These are phyloP conservation scores for Hemileccinum rubropunctum DNA, from an alignment of 768 basidiomycete species.

Conservation along the genomic window DNA sequence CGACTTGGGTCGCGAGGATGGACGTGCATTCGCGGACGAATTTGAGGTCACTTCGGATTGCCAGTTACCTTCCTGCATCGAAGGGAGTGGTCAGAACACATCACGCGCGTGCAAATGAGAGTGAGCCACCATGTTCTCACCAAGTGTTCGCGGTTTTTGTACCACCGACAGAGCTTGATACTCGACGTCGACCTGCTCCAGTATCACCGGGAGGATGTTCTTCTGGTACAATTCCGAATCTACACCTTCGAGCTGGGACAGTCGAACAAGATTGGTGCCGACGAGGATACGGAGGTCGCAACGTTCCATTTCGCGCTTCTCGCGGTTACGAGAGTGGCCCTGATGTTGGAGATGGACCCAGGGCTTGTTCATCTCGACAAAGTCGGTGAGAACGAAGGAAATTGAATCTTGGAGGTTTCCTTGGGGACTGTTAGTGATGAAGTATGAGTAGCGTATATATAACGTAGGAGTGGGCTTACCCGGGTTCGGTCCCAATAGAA, in stretches of 20 bases:
- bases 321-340: constrained; percentile 94
- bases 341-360: constrained; percentile 99
- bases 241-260: constrained; percentile 94
- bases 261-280: constrained; percentile 94
- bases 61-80: constrained; percentile 79
- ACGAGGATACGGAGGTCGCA: constrained; percentile 94
- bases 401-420: constrained; percentile 96
- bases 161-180: constrained; percentile 89
- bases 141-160: constrained; percentile 77
- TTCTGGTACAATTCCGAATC: constrained; percentile 88
- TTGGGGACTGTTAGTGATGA: constrained; percentile 51
- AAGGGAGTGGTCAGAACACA: constrained; percentile 2
- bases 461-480: constrained; percentile 48
- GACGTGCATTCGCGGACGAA: constrained; percentile 93
- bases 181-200: constrained; percentile 96
- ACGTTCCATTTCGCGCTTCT: constrained; percentile 96
- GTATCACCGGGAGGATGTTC: constrained; percentile 84
- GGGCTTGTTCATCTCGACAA: constrained; percentile 99
- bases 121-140: constrained; percentile 34
- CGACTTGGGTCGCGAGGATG: constrained; percentile 90
- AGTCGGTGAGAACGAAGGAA: constrained; percentile 94
- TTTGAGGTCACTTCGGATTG: constrained; percentile 84
- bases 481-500: constrained; percentile 77
- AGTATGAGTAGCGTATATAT: background rate
- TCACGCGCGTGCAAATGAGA: background rate